Conservation (phyloP, 345 rosid genomes). For the Salix dunnii region DNA sequence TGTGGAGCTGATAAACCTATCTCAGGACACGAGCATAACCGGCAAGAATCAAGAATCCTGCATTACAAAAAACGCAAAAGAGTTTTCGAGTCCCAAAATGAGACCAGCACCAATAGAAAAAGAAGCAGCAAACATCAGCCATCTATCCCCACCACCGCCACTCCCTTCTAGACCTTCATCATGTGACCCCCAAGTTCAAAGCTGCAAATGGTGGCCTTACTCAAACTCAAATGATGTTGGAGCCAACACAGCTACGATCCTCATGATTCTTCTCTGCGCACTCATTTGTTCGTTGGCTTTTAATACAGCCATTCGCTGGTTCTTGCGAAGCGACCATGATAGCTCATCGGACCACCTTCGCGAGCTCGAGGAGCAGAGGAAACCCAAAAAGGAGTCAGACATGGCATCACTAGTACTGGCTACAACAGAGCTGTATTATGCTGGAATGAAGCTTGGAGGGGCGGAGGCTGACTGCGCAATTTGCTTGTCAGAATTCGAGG, state of each 20-base stretch:
- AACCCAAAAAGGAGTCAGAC: constrained; percentile 24
- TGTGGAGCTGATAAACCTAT: background rate
- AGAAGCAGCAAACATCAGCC: background rate
- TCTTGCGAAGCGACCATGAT: constrained; percentile 21
- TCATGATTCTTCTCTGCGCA: constrained; percentile 55
- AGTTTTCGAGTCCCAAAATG: background rate
- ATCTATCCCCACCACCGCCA: constrained; percentile 15
- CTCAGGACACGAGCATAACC: background rate
- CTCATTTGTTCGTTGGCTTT: constrained; percentile 61
- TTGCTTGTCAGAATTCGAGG: constrained; percentile 31
- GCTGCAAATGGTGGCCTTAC: constrained; percentile 44
- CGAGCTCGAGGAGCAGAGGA: constrained; percentile 24
- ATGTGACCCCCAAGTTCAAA: constrained; percentile 28
- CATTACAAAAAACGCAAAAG: background rate
- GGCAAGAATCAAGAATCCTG: background rate
- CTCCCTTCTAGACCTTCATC: constrained; percentile 16
- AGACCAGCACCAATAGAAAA: constrained; percentile 2
- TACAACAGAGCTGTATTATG: constrained; percentile 37
- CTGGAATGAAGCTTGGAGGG: constrained; percentile 51
- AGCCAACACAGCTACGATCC: constrained; percentile 41
- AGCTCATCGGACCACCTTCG: constrained; percentile 4
- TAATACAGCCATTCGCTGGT: constrained; percentile 64
- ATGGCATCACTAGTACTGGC: constrained; percentile 21
- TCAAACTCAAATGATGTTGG: constrained; percentile 43
- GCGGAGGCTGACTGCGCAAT: constrained; percentile 27